Conservation (phyloP, 1,284 basidiomycete genomes). For the Leccinum angustisporum region DNA sequence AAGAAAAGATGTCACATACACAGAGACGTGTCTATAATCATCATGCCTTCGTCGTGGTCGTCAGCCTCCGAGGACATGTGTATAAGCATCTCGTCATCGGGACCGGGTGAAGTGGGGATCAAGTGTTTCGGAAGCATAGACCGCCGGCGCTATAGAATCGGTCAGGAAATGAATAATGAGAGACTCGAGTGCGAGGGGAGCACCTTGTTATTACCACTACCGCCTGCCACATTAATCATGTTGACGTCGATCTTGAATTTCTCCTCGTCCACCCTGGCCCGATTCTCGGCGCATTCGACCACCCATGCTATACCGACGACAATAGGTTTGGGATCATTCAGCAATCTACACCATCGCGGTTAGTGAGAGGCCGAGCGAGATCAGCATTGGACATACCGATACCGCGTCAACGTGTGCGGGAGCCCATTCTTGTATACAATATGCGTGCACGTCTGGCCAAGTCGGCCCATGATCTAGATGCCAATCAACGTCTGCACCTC, state of each 20-base stretch:
- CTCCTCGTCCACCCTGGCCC: constrained; percentile 62
- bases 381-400: constrained; percentile 47
- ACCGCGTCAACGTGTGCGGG: constrained; percentile 74
- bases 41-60: constrained; percentile 30
- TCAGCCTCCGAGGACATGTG: constrained; percentile 32
- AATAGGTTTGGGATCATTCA: constrained; percentile 68
- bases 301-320: constrained; percentile 94
- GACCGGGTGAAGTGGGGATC: constrained; percentile 33
- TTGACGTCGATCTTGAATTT: constrained; percentile 70
- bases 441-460: constrained; percentile 83
- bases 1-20: constrained; percentile 38
- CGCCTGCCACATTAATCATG: constrained; percentile 56
- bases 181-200: constrained; percentile 23
- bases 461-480: constrained; percentile 55
- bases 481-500: constrained; percentile 3
- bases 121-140: constrained; percentile 71
- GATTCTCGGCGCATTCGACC: constrained; percentile 78
- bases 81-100: constrained; percentile 20
- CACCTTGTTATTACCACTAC: constrained; percentile 65
- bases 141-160: constrained; percentile 44
- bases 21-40: constrained; percentile 42
- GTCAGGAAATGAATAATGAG: background rate
- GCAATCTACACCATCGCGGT: constrained; percentile 38
- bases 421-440: constrained; percentile 89
- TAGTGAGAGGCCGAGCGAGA: background rate